These are phyloP conservation scores for Aethionema arabicum DNA, from an alignment of 345 rosid species.

Conservation along the genomic window DNA sequence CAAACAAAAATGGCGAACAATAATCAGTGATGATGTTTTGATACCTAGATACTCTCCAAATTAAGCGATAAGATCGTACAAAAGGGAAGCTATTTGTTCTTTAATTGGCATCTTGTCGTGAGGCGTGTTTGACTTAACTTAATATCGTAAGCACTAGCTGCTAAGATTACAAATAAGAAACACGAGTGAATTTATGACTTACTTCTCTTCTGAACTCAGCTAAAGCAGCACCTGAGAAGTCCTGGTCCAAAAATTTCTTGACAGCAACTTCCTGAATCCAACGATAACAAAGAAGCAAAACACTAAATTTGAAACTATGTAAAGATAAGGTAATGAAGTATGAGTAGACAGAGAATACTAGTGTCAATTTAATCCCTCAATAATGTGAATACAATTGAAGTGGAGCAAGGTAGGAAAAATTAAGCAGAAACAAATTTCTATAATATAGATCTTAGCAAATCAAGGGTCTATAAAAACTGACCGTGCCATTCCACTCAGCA, in stretches of 20 bases:
- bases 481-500: constrained; percentile 99
- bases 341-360: constrained; percentile 14
- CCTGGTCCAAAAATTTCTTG: constrained; percentile 99
- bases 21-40: not conserved
- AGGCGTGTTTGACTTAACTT: not conserved
- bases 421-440: constrained; percentile 6
- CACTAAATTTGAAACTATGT: constrained; percentile 18
- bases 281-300: constrained; percentile 38
- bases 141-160: constrained; percentile 11
- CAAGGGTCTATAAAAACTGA: constrained; percentile 45
- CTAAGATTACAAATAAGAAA: constrained; percentile 14
- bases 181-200: constrained; percentile 41
- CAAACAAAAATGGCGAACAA: constrained; percentile 9
- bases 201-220: constrained; percentile 97
- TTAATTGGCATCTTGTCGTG: constrained; percentile 9
- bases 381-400: constrained; percentile 10
- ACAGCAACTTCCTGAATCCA: constrained; percentile 93
- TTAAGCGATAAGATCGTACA: constrained; percentile 14
- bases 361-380: constrained; percentile 5
- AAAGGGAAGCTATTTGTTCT: constrained; percentile 10
- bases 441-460: constrained; percentile 17
- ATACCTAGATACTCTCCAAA: constrained; percentile 6
- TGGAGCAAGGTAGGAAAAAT: not conserved
- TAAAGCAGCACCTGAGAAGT: constrained; percentile 96
- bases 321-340: constrained; percentile 4